Evolutionary conservation across 2,329 filamentous ascomycete species (phyloP).

Genomic region (Botryotinia calthae): DNA sequence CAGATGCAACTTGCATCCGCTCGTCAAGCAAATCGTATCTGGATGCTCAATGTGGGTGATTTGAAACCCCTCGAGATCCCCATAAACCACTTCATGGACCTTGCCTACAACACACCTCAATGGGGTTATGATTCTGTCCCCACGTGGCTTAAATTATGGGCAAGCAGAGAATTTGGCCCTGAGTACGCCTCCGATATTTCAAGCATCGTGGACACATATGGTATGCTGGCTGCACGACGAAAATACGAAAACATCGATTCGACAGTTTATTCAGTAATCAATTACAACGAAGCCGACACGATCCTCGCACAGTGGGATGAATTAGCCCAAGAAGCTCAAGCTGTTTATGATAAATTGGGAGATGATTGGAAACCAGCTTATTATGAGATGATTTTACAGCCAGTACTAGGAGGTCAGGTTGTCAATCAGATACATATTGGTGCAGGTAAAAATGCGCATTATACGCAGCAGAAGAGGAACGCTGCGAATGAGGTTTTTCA

Average conservation of each 20-base stretch:
- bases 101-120: conserved; percentile 61
- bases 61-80: conserved; percentile 61
- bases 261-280: conserved; percentile 57
- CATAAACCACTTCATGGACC: conserved; percentile 64
- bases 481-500: conserved; percentile 54
- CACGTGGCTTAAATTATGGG: conserved; percentile 57
- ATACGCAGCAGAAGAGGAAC: conserved; percentile 55
- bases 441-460: conserved; percentile 52
- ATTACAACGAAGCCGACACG: conserved; percentile 62
- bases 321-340: conserved; percentile 53
- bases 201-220: conserved; percentile 54
- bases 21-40: conserved; percentile 52
- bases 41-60: conserved; percentile 65
- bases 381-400: conserved; percentile 61
- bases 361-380: conserved; percentile 54
- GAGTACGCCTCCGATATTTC: conserved; percentile 49
- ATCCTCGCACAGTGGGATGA: conserved; percentile 55
- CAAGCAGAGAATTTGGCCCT: conserved; percentile 55
- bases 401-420: conserved; percentile 55
- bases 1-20: conserved; percentile 62
- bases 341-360: conserved; percentile 54
- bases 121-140: conserved; percentile 56
- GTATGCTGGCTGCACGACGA: conserved; percentile 54
- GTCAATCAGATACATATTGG: conserved; percentile 54
- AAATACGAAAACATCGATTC: conserved; percentile 63